phyloP scores from a whole-genome alignment of 2,329 filamentous ascomycete species.

The Epichloe coenophiala region DNA sequence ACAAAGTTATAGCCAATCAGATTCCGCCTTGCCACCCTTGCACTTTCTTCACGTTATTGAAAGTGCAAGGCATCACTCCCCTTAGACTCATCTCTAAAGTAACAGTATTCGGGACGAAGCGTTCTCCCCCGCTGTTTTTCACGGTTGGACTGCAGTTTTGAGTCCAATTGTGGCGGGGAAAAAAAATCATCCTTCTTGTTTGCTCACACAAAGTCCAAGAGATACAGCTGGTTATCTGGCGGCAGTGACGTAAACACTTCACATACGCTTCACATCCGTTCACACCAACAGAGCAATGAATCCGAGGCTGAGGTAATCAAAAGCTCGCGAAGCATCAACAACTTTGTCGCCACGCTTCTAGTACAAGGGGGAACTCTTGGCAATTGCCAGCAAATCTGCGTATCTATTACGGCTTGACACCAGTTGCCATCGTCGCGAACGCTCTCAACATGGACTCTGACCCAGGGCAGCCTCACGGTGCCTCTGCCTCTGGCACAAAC shows the following conservation, averaged over 20 bases:
- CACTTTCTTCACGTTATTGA: background rate
- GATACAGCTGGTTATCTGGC: background rate
- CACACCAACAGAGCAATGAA: background rate
- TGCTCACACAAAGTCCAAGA: background rate
- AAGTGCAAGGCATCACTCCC: background rate
- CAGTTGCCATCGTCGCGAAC: background rate
- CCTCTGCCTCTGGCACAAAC: slow-evolving; percentile 8
- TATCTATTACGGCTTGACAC: background rate
- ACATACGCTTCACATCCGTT: background rate
- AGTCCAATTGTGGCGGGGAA: too few relatives aligned
- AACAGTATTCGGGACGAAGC: background rate
- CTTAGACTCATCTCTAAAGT: background rate
- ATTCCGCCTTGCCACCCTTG: background rate
- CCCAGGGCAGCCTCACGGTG: slow-evolving; percentile 7
- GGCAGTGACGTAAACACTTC: background rate
- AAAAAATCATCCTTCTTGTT: background rate
- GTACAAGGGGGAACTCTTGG: background rate
- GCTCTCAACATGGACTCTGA: slow-evolving; percentile 14
- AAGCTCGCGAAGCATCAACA: background rate
- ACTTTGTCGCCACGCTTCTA: background rate
- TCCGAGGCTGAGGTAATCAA: background rate
- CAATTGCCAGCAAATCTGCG: background rate
- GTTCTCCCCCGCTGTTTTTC: background rate
- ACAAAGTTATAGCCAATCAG: background rate
- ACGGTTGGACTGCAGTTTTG: background rate